Evolutionary conservation across 2,329 filamentous ascomycete species (phyloP), one percentile per base, ranked within the genome.

Genomic region (Fusarium napiforme): DNA sequence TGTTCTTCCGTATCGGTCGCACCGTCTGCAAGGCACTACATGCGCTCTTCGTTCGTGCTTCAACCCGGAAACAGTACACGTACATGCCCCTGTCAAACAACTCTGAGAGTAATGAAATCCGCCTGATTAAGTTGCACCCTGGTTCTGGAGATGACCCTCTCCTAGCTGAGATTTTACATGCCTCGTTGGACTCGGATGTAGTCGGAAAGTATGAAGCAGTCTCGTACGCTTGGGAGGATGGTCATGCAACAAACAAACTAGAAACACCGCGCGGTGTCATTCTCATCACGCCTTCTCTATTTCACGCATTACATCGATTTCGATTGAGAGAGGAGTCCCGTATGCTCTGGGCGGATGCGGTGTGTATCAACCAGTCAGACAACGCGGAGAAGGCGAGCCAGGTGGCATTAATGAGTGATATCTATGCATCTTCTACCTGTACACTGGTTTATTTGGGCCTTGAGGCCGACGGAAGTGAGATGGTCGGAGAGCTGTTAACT

Each of bases 311-410:
- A 0, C 23, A 53, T 28, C 34, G 34, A 18, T 53, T 39, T 28
- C 32, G 50, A 5, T 9, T 7, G 0, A 53, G 14, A 39, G 9
- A n/a, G 0, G 34, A 53, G 0, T 1, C 50, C 0, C 50, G 50
- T 2, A 1, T 53, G 0, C 23, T 53, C 1, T 53, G 50, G 50
- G 50, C 50, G 23, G 50, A 53, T 39, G 50, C 50, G 5, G 50
- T 53, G 14, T 53, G 50, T 53, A 53, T 53, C 1, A 39, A 39
- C 34, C 50, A 53, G 34, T 39, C 23, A n/a, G 34, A 53, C 5
- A 53, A 2, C 50, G 23, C 3, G 50, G 50, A 53, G 50, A 28
- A 53, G 2, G 50, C 50, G 2, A 53, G 1, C 0, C 50, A 53
- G 23, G 50, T 53, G 34, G 50, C 34, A 53, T 21, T 53, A 0